A percentile compares a stretch with the other conserved stretches of the same genome.
These are phyloP conservation scores for Linum usitatissimum DNA, from an alignment of 345 rosid genomes.

Conservation along the genomic window DNA sequence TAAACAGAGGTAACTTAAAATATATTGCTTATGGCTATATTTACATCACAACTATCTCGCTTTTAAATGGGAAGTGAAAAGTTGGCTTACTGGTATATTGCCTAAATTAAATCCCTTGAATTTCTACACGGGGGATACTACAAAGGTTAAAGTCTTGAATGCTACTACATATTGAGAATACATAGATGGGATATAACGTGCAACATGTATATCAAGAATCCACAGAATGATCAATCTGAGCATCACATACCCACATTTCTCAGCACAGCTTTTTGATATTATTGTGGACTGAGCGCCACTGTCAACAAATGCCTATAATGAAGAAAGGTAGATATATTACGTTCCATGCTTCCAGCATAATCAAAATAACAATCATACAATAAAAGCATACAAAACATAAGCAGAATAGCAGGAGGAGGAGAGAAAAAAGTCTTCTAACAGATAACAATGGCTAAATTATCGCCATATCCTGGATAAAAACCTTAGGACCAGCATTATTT, in stretches of 20 bases:
- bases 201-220: not conserved
- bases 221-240: slow-evolving; percentile 1
- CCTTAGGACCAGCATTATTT: too few species aligned
- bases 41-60: too few species aligned
- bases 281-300: slow-evolving; percentile 98
- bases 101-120: not conserved
- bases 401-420: not conserved
- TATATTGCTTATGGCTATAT: too few species aligned
- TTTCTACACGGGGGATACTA: not conserved
- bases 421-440: not conserved
- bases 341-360: not conserved
- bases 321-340: not conserved
- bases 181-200: not conserved
- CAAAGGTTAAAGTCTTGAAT: not conserved
- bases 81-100: not conserved
- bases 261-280: slow-evolving; percentile 96
- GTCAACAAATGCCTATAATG: slow-evolving; percentile 85
- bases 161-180: not conserved
- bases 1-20: not conserved
- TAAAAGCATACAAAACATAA: not conserved
- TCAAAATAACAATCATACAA: not conserved
- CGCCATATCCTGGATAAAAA: too few species aligned
- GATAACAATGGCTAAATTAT: not conserved
- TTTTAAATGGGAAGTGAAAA: not conserved
- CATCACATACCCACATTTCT: slow-evolving; percentile 71